Percentiles rank a stretch among this genome's conserved stretches.
Conservation (phyloP, 2,329 filamentous ascomycete genomes). For the Trichoderma sp. region DNA sequence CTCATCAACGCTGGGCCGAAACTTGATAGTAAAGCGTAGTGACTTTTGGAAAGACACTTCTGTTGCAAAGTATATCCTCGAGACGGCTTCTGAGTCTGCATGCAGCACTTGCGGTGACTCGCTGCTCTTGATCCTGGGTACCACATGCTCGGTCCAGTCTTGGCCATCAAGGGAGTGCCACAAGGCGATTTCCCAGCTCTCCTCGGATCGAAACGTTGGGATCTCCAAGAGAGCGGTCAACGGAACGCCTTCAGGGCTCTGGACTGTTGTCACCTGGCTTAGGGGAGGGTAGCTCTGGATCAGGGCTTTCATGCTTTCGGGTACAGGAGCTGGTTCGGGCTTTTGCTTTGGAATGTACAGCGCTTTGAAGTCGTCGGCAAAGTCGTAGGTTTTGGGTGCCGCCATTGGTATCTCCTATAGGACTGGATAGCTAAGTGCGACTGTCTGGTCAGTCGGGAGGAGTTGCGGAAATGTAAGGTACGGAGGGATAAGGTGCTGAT, state of each 20-base stretch:
- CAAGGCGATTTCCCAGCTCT: constrained; percentile 71
- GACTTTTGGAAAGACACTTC: constrained; percentile 52
- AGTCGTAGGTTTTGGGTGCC: constrained; percentile 38
- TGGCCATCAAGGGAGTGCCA: constrained; percentile 68
- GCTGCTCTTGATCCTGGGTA: constrained; percentile 37
- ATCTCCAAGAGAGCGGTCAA: constrained; percentile 74
- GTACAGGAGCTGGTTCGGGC: constrained; percentile 34
- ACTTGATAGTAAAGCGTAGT: constrained; percentile 71
- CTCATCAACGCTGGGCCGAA: constrained; percentile 54
- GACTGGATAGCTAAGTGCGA: background rate
- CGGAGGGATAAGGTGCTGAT: background rate
- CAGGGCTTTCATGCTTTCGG: constrained; percentile 42
- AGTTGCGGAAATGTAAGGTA: background rate
- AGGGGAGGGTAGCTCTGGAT: constrained; percentile 68
- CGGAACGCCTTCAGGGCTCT: constrained; percentile 46
- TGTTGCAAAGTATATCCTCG: constrained; percentile 57
- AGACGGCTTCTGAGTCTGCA: constrained; percentile 32
- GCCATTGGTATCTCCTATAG: constrained; percentile 31
- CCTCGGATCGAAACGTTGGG: constrained; percentile 54
- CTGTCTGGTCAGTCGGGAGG: background rate
- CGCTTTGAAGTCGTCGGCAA: constrained; percentile 44
- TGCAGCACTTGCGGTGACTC: constrained; percentile 56
- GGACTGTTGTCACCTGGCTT: constrained; percentile 69
- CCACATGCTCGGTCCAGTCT: constrained; percentile 56
- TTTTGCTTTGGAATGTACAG: constrained; percentile 46